phyloP scores from a whole-genome alignment of 169 alveolate genomes.

The Cystoisospora suis region DNA sequence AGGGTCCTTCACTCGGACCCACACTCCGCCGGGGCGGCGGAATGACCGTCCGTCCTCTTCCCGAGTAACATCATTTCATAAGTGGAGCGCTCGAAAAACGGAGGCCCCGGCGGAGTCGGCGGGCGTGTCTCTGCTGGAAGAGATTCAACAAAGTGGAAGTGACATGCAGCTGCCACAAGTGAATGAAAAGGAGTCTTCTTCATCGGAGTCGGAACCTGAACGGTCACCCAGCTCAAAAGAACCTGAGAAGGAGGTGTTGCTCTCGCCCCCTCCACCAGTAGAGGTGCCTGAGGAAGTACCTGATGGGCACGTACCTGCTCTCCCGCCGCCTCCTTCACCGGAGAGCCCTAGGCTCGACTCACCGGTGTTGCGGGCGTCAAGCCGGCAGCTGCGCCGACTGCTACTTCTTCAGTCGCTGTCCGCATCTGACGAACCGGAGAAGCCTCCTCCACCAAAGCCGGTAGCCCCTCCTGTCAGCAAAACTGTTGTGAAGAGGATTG shows the following conservation, averaged over 20 bases:
- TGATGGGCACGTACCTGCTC: too few relatives aligned
- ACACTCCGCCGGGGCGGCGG: background rate
- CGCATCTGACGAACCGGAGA: background rate
- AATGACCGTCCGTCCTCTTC: background rate
- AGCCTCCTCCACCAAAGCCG: background rate
- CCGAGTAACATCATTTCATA: background rate
- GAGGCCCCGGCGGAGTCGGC: background rate
- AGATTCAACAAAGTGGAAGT: background rate
- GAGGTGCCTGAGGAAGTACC: background rate
- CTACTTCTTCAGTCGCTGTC: too few relatives aligned
- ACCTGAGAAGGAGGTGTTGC: background rate
- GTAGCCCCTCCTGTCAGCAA: background rate
- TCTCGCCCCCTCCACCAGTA: background rate
- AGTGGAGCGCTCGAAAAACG: background rate
- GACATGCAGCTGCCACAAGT: background rate
- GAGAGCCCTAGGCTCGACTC: too few relatives aligned
- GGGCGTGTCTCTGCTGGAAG: conserved; percentile 20
- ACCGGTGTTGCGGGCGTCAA: too few relatives aligned
- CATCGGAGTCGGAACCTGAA: background rate
- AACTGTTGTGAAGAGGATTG: background rate
- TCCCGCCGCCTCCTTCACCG: background rate
- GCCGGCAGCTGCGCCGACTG: too few relatives aligned
- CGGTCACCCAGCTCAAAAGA: background rate
- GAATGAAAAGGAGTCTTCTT: background rate
- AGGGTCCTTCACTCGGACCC: background rate